A percentile compares a stretch with the other conserved stretches of the same genome.
phyloP scores from a whole-genome alignment of 2,329 filamentous ascomycete genomes.

The Chrysosphaeria jannelii region DNA sequence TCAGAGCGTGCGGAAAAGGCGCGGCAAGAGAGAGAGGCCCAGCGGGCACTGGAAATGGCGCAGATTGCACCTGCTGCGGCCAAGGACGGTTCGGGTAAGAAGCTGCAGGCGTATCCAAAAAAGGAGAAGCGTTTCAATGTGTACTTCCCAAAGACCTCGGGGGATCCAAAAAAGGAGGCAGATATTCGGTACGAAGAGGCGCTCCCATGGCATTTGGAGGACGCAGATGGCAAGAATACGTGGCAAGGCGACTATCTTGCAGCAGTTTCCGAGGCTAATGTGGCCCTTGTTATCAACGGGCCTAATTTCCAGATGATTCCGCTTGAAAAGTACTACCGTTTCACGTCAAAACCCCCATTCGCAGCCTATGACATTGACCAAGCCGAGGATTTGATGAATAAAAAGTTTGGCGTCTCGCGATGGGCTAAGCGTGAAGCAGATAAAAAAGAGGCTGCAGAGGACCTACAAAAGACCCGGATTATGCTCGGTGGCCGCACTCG shows the following conservation, averaged over 20 bases:
- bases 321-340: slow-evolving; percentile 85
- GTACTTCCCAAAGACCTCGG: slow-evolving; percentile 47
- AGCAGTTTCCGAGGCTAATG: slow-evolving; percentile 58
- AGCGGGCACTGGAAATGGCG: slow-evolving; percentile 62
- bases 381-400: slow-evolving; percentile 55
- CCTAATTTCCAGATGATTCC: slow-evolving; percentile 60
- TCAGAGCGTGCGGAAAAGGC: slow-evolving; percentile 29
- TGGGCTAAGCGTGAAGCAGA: slow-evolving; percentile 51
- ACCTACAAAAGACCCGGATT: slow-evolving; percentile 26
- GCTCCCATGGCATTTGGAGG: slow-evolving; percentile 85
- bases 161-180: slow-evolving; percentile 47
- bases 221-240: slow-evolving; percentile 81
- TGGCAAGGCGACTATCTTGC: slow-evolving; percentile 84
- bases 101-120: slow-evolving; percentile 18
- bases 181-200: slow-evolving; percentile 77
- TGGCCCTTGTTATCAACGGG: slow-evolving; percentile 44
- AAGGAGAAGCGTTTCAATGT: slow-evolving; percentile 56
- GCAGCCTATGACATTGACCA: slow-evolving; percentile 54
- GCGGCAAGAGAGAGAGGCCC: slow-evolving; percentile 58
- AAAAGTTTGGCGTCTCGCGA: slow-evolving; percentile 43
- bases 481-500: slow-evolving; percentile 21
- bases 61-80: slow-evolving; percentile 79
- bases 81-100: slow-evolving; percentile 21
- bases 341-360: slow-evolving; percentile 52
- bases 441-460: slow-evolving; percentile 23